Conservation (phyloP, 805 yeast genomes). For the Saccharomycopsis fermentans region DNA sequence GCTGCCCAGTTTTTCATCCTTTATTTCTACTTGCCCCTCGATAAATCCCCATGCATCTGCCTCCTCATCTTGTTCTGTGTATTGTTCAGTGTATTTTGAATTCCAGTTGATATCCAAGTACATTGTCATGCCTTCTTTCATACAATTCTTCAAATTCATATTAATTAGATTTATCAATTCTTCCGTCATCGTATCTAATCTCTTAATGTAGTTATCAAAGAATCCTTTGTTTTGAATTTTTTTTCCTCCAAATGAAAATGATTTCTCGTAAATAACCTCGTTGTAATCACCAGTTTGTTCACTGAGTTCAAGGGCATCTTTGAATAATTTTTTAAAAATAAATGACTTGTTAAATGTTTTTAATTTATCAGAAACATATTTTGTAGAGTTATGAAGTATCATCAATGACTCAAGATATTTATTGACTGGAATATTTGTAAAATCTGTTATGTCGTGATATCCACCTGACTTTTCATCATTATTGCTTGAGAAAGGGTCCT, state of each 20-base stretch:
- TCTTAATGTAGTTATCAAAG: slow-evolving; percentile 3
- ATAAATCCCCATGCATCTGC: slow-evolving; percentile 1
- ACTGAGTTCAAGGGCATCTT: neutral
- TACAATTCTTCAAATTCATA: slow-evolving; percentile 9
- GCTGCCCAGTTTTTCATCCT: neutral
- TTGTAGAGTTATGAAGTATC: slow-evolving; percentile 6
- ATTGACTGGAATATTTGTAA: neutral
- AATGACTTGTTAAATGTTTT: slow-evolving; percentile 1
- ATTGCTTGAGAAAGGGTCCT: neutral
- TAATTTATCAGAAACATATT: slow-evolving; percentile 5
- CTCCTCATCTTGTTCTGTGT: slow-evolving; percentile 3
- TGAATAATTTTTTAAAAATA: slow-evolving; percentile 3
- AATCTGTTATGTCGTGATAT: neutral
- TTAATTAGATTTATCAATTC: slow-evolving; percentile 5
- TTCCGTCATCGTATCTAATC: neutral
- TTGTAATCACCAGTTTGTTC: neutral
- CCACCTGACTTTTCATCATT: neutral
- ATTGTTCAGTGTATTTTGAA: neutral
- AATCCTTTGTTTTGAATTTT: neutral
- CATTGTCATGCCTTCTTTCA: slow-evolving; percentile 1
- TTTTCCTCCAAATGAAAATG: neutral
- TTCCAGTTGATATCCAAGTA: slow-evolving; percentile 6
- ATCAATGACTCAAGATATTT: neutral
- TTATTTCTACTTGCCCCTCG: neutral
- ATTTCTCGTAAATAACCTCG: neutral